Percentiles rank a stretch among this genome's conserved stretches.
These are phyloP conservation scores for Colletotrichum destructivum DNA, from an alignment of 2,329 filamentous ascomycete genomes.

Conservation along the genomic window DNA sequence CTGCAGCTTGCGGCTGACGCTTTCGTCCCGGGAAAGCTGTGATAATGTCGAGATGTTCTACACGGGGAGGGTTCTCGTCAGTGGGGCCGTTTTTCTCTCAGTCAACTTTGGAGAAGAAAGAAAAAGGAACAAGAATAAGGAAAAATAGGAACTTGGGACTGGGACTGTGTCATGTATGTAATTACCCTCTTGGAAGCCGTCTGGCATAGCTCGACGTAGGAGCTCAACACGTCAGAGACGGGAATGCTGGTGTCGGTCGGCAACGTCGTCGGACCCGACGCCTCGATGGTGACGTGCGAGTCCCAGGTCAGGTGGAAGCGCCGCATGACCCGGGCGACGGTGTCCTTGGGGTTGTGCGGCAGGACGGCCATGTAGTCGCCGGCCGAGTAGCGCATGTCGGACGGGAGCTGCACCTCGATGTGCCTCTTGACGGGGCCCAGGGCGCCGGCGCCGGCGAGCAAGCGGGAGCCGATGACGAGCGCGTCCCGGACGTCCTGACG, in stretches of 20 bases:
- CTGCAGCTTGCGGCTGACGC: slow-evolving; percentile 50
- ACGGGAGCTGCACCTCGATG: slow-evolving; percentile 78
- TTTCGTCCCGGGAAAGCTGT: slow-evolving; percentile 52
- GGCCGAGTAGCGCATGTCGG: slow-evolving; percentile 75
- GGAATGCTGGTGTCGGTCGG: slow-evolving; percentile 71
- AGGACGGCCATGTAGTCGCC: slow-evolving; percentile 85
- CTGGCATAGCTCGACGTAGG: slow-evolving; percentile 81
- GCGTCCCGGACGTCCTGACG: slow-evolving; percentile 74
- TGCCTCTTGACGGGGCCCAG: slow-evolving; percentile 73
- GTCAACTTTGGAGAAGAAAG: no score
- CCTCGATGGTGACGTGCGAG: slow-evolving; percentile 73
- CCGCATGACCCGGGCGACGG: slow-evolving; percentile 74
- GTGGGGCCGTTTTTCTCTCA: rapidly evolving
- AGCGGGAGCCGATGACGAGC: slow-evolving; percentile 66
- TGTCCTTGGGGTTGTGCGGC: slow-evolving; percentile 77
- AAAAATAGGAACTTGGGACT: no score
- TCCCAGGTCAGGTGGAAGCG: slow-evolving; percentile 80
- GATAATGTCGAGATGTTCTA: slow-evolving; percentile 57
- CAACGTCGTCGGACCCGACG: slow-evolving; percentile 66
- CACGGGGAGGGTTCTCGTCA: slow-evolving; percentile 42
- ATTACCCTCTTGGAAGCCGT: slow-evolving; percentile 77
- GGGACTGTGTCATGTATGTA: slow-evolving; percentile 44
- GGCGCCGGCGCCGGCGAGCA: slow-evolving; percentile 59
- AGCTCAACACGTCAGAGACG: slow-evolving; percentile 74
- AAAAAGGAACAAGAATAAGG: no score